These are phyloP conservation scores for Pythium aristosporum DNA, from an alignment of 352 stramenopile species.

Conservation along the genomic window DNA sequence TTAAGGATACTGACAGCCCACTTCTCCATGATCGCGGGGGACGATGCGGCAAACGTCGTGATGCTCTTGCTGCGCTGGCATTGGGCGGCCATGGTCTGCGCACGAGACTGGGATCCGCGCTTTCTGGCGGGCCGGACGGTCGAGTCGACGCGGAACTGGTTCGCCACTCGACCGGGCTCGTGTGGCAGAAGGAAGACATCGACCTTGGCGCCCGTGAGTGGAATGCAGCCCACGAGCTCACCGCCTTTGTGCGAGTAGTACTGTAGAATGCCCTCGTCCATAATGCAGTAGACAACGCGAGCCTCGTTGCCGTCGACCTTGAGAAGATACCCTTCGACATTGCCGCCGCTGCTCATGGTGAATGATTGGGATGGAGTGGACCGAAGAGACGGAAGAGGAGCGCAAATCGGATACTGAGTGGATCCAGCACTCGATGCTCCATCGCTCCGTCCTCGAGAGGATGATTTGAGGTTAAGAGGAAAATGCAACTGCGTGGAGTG, in stretches of 20 bases:
- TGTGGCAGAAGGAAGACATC: conserved; percentile 69
- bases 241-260: conserved; percentile 80
- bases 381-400: not conserved
- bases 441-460: no score
- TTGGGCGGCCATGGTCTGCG: conserved; percentile 22
- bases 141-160: conserved; percentile 73
- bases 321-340: conserved; percentile 81
- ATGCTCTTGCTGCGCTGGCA: conserved; percentile 27
- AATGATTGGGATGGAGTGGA: not conserved
- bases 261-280: conserved; percentile 78
- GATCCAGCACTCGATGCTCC: not conserved
- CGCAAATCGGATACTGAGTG: conserved; percentile 12
- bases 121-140: conserved; percentile 29
- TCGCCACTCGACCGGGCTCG: conserved; percentile 35
- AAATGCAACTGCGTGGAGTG: no score
- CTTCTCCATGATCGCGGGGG: conserved; percentile 53
- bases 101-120: conserved; percentile 22
- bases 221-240: conserved; percentile 53
- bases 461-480: not conserved
- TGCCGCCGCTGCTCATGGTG: conserved; percentile 57
- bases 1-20: conserved; percentile 82
- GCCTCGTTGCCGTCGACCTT: conserved; percentile 61
- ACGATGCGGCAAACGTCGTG: conserved; percentile 53
- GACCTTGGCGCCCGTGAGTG: conserved; percentile 73
- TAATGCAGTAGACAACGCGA: conserved; percentile 80